Evolutionary conservation across 331 rosid species (phyloP), one percentile per base, ranked within the genome.

Genomic region (Malus hybrid): DNA sequence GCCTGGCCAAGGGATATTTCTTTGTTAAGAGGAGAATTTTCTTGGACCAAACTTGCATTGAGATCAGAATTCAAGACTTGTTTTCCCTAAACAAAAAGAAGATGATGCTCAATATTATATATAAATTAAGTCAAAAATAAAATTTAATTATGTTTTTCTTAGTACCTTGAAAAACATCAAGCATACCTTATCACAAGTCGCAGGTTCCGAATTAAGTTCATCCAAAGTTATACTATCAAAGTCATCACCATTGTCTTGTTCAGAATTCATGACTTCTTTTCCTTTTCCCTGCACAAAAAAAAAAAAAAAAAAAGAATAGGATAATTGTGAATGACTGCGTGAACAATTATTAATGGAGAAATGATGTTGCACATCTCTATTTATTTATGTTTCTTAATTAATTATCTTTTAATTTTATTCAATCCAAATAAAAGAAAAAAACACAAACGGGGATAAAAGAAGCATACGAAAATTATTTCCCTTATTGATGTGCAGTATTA

Each of bases 1-100:
- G 19, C 77, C 77, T 73, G 77, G 60, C 19, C 29, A 61, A 15
- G 11, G 34, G 69, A 27, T 42, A 10, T 42, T 73, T 73, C 77
- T 61, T 61, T 24, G 57, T 59, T 63, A 42, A 60, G 27, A 33
- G 66, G 7, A 27, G 69, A 52, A 60, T 61, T 61, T 31, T 42
- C 77, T 73, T 39, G 59, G 50, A 39, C 19, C 67, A 8, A n/a
- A 72, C 16, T 34, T 72, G 16, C 34, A 34, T 20, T 9, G 10
- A 27, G 18, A 48, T 73, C 77, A 39, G 42, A 73, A 73, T 39
- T 61, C 36, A 13, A 1, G 27, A 15, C 57, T 57, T 34, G 36
- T 33, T 57, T 59, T 28, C 67, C 67, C 60, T 34, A 56, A 59
- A 33, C 24, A 33, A n/a, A 20, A 56, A 33, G 14, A 7, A 68